Conservation (phyloP, 176 grass and related monocot species). For the Microstegium vimineum region DNA sequence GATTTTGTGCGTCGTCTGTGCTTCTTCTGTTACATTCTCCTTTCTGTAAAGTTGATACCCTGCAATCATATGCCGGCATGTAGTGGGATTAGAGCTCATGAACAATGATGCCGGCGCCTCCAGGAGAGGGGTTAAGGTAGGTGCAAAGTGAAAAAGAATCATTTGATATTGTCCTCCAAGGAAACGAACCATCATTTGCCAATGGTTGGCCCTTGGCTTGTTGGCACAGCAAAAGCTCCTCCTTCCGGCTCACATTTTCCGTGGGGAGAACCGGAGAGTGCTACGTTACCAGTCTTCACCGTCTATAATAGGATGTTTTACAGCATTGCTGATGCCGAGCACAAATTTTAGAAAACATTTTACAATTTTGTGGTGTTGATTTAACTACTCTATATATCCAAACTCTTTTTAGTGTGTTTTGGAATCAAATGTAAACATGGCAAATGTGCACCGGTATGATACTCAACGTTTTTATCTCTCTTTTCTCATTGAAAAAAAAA, state of each 20-base stretch:
- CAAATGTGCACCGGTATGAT: background rate
- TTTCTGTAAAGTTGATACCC: background rate
- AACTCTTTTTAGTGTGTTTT: background rate
- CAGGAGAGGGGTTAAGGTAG: background rate
- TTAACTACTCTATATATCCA: background rate
- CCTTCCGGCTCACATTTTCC: background rate
- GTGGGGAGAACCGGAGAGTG: background rate
- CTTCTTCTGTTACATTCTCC: background rate
- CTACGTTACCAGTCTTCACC: background rate
- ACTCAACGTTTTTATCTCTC: background rate
- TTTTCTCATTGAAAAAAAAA: background rate
- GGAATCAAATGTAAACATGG: background rate
- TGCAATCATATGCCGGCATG: constrained; percentile 18
- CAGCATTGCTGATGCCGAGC: background rate
- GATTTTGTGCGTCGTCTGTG: background rate
- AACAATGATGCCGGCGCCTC: background rate
- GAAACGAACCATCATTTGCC: constrained; percentile 3
- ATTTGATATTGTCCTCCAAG: background rate
- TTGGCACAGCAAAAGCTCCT: background rate
- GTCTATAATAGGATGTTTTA: background rate
- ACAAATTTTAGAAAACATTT: background rate
- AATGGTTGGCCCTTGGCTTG: background rate
- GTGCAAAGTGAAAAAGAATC: background rate
- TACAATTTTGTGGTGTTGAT: background rate
- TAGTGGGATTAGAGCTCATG: constrained; percentile 17